phyloP scores from a whole-genome alignment of 2,329 filamentous ascomycete species.

The Fusarium xyrophilum region DNA sequence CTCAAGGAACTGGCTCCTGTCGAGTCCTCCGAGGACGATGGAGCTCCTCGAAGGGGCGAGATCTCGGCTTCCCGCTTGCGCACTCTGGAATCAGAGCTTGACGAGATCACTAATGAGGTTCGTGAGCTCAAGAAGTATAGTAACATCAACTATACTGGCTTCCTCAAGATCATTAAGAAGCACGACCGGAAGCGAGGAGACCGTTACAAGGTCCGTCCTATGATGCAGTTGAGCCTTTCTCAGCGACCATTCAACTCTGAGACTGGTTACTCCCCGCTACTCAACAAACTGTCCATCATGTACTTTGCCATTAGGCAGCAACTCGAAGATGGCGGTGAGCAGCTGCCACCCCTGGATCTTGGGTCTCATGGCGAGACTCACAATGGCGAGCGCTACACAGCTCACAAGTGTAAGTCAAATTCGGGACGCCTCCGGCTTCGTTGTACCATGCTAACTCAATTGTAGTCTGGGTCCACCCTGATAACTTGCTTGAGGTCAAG shows the following conservation, averaged over 20 bases:
- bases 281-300: conserved; percentile 92
- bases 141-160: conserved; percentile 95
- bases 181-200: conserved; percentile 92
- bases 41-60: conserved; percentile 55
- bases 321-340: conserved; percentile 63
- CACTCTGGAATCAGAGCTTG: conserved; percentile 79
- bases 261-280: conserved; percentile 81
- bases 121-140: conserved; percentile 95
- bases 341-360: conserved; percentile 53
- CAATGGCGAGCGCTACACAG: conserved; percentile 77
- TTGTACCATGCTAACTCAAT: conserved; percentile 2
- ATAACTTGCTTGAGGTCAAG: conserved; percentile 97
- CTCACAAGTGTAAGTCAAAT: conserved; percentile 76
- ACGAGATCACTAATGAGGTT: conserved; percentile 86
- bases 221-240: conserved; percentile 89
- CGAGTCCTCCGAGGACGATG: conserved; percentile 56
- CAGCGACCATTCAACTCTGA: conserved; percentile 94
- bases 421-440: not conserved
- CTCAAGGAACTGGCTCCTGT: conserved; percentile 77
- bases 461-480: conserved; percentile 89
- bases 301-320: conserved; percentile 93
- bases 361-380: conserved; percentile 63
- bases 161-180: conserved; percentile 98
- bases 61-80: conserved; percentile 64
- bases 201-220: conserved; percentile 85